A percentile compares a stretch with the other conserved stretches of the same genome.
Conservation (phyloP, 1,139 yeast species). For the Blastobotrys persicus region DNA sequence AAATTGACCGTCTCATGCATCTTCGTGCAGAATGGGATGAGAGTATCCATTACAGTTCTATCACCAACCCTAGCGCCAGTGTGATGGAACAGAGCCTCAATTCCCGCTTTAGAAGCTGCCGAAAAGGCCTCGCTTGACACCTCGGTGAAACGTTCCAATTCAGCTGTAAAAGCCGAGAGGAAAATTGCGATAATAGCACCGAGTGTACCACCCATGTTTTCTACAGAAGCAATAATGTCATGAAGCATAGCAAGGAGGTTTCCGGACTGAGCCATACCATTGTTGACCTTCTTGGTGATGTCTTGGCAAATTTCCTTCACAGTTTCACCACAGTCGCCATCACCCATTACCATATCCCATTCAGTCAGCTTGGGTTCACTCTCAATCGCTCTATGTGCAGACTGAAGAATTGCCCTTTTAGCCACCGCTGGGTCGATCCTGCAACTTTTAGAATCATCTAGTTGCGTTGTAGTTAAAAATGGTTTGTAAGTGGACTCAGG, state of each 20-base stretch:
- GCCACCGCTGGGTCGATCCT: slow-evolving; percentile 8
- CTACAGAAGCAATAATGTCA: slow-evolving; percentile 29
- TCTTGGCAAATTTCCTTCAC: slow-evolving; percentile 46
- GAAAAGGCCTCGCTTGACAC: slow-evolving; percentile 20
- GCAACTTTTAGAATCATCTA: background rate
- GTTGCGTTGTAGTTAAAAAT: slow-evolving; percentile 1
- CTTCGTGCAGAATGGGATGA: slow-evolving; percentile 47
- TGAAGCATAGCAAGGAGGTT: slow-evolving; percentile 33
- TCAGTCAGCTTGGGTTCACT: slow-evolving; percentile 49
- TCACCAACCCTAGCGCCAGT: slow-evolving; percentile 52
- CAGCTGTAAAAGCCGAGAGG: slow-evolving; percentile 44
- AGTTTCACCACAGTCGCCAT: slow-evolving; percentile 54
- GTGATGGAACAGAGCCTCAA: slow-evolving; percentile 42
- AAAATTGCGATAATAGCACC: slow-evolving; percentile 51
- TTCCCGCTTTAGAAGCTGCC: slow-evolving; percentile 30
- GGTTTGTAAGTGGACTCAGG: slow-evolving; percentile 4
- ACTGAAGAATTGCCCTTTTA: slow-evolving; percentile 34
- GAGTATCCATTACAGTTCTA: slow-evolving; percentile 54
- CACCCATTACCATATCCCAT: slow-evolving; percentile 53
- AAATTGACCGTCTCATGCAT: slow-evolving; percentile 36
- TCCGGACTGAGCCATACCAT: slow-evolving; percentile 30
- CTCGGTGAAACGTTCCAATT: slow-evolving; percentile 29
- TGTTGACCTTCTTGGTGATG: slow-evolving; percentile 39
- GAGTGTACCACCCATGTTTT: slow-evolving; percentile 54
- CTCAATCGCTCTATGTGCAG: slow-evolving; percentile 42